A percentile compares a stretch with the other conserved stretches of the same genome.
These are phyloP conservation scores for Epicoccum nigrum DNA, from an alignment of 2,329 filamentous ascomycete genomes.

Conservation along the genomic window DNA sequence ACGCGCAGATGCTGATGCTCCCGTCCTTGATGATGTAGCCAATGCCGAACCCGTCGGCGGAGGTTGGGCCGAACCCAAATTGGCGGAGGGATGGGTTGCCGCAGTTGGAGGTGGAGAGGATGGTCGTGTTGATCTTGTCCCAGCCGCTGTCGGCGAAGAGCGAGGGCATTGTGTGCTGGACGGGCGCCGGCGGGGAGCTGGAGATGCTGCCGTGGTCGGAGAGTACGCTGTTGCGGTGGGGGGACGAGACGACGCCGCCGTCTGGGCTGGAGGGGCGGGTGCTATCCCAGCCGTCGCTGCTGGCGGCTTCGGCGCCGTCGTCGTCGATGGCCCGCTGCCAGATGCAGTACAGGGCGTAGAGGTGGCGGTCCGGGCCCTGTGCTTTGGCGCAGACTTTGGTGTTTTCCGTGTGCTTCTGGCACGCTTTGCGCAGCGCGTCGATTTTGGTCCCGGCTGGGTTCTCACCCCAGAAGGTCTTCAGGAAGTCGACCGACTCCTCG, in stretches of 20 bases:
- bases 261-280: conserved; percentile 60
- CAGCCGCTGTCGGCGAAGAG: conserved; percentile 89
- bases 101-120: conserved; percentile 97
- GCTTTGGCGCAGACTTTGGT: conserved; percentile 89
- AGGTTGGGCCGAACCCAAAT: conserved; percentile 95
- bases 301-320: conserved; percentile 61
- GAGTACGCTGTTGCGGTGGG: conserved; percentile 58
- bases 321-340: conserved; percentile 91
- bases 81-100: conserved; percentile 93
- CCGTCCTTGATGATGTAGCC: conserved; percentile 99
- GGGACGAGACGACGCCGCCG: conserved; percentile 61
- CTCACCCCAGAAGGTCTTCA: conserved; percentile 94
- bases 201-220: conserved; percentile 57
- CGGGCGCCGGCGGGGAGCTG: conserved; percentile 58
- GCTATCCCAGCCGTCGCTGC: conserved; percentile 59
- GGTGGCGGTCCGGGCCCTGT: conserved; percentile 87
- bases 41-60: conserved; percentile 92
- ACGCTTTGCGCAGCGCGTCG: conserved; percentile 81
- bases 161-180: conserved; percentile 66
- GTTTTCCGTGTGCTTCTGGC: conserved; percentile 77
- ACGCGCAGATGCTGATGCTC: conserved; percentile 86
- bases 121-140: conserved; percentile 94
- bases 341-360: conserved; percentile 92
- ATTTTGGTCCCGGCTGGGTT: conserved; percentile 83
- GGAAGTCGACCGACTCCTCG: conserved; percentile 81